Base-by-base conservation (phyloP, 495 filamentous ascomycete genomes). In the Penicillium bialowiezense region DNA sequence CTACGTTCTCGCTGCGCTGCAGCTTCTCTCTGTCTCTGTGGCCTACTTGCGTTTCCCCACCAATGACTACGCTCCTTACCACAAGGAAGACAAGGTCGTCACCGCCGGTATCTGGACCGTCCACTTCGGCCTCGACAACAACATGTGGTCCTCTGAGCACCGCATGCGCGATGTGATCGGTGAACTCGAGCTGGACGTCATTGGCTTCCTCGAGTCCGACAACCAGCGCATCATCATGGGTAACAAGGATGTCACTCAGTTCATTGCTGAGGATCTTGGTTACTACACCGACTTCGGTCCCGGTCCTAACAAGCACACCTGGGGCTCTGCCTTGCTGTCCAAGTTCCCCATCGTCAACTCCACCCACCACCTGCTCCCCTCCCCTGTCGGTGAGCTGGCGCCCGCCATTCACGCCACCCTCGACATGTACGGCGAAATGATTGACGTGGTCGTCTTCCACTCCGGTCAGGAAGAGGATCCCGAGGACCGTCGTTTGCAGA, bases 151-250 rank as follows among this genome's bases (percentile, higher is more conserved):
- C 18, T 93, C 91, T 3, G 92, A 97, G 69, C 84, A 86, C 49
- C 92, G 95, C 42, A 95, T 97, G 80, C 88, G 89, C 54, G 84
- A 95, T 72, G 72, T 96, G 8, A 88, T 99, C 60, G 87, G 89
- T 58, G 93, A 97, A 62, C 73, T 96, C 14, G 95, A 99, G 67
- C 72, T 99, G 32, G 95, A 99, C 60, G 88, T 99, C 35, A 81
- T 99, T 48, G 95, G 95, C 33, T 81, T 99, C 35, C 77, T 99
- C 28, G 95, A 99, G 64, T 87, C 86, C 0, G 95, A 99, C 66
- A 80, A 91, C 41, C 95, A 99, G 69, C 87, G 93, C 52, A 93
- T 99, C 69, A 97, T 99, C 75, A 99, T 99, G 95, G 95, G 95
- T 44, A 99, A 97, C 71, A 88, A 92, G 58, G 95, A 99, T 67